phyloP scores from a whole-genome alignment of 2,329 filamentous ascomycete genomes.

The Cercospora sp. region DNA sequence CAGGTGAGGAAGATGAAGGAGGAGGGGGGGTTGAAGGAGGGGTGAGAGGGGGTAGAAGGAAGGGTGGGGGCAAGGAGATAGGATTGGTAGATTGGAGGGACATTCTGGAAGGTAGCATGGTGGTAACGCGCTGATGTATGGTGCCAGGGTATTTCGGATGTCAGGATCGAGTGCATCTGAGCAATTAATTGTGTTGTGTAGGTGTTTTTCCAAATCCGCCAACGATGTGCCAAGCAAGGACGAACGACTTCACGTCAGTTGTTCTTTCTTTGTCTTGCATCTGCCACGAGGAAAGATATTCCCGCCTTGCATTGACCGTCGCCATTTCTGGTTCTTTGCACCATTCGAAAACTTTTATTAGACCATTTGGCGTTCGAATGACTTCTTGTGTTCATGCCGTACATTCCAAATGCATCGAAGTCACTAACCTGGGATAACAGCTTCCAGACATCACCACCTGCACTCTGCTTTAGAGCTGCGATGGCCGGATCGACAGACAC shows the following conservation, averaged over 20 bases:
- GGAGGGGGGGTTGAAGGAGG: neutral
- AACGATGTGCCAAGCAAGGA: neutral
- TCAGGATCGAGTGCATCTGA: neutral
- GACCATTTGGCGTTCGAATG: neutral
- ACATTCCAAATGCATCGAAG: neutral
- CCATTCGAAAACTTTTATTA: neutral
- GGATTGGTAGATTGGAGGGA: neutral
- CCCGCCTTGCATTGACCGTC: neutral
- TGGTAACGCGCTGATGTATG: too few species aligned
- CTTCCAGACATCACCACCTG: neutral
- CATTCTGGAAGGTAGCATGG: too few species aligned
- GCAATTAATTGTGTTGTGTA: neutral
- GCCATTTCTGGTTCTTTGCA: neutral
- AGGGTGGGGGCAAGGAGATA: neutral
- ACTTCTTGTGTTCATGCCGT: neutral
- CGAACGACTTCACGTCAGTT: neutral
- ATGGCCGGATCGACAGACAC: neutral
- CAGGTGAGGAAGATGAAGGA: constrained; percentile 6
- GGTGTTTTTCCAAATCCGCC: neutral
- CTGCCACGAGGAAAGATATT: neutral
- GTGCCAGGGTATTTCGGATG: neutral
- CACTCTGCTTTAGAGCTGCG: neutral
- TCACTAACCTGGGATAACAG: neutral
- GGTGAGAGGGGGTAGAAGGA: neutral
- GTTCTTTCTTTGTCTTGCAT: neutral